These are phyloP conservation scores for Pseudophaeomoniella oleicola DNA, from an alignment of 2,329 filamentous ascomycete species.

Conservation along the genomic window DNA sequence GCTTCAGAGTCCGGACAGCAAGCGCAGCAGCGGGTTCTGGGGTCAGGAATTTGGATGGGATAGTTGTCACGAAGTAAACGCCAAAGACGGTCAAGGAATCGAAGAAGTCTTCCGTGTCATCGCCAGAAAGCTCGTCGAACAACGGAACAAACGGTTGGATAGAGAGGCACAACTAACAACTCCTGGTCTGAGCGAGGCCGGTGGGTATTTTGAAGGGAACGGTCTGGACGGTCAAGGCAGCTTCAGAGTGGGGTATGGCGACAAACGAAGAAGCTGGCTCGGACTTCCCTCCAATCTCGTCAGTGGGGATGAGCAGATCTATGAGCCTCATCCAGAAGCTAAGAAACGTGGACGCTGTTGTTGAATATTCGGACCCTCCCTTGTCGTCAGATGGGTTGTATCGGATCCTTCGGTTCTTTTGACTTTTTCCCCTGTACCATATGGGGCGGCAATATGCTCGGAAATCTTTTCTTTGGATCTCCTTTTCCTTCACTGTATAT, in stretches of 20 bases:
- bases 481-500: too few relatives aligned
- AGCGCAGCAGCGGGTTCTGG: slow-evolving; percentile 45
- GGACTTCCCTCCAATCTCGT: slow-evolving; percentile 33
- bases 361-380: too few relatives aligned
- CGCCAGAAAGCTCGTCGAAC: slow-evolving; percentile 70
- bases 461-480: too few relatives aligned
- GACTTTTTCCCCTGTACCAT: too few relatives aligned
- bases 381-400: too few relatives aligned
- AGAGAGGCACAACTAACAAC: slow-evolving; percentile 32
- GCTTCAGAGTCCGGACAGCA: slow-evolving; percentile 24
- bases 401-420: too few relatives aligned
- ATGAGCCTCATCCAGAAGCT: not conserved
- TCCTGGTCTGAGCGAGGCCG: slow-evolving; percentile 23
- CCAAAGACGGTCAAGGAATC: slow-evolving; percentile 86
- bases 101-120: slow-evolving; percentile 91
- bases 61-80: slow-evolving; percentile 91
- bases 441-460: too few relatives aligned
- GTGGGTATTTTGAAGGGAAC: slow-evolving; percentile 33
- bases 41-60: slow-evolving; percentile 90
- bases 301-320: not conserved
- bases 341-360: not conserved
- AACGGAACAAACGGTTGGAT: slow-evolving; percentile 43
- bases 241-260: slow-evolving; percentile 42
- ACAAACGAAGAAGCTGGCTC: slow-evolving; percentile 54
- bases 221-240: slow-evolving; percentile 33